phyloP scores from a whole-genome alignment of 2,329 filamentous ascomycete species.

The Fusarium poae region DNA sequence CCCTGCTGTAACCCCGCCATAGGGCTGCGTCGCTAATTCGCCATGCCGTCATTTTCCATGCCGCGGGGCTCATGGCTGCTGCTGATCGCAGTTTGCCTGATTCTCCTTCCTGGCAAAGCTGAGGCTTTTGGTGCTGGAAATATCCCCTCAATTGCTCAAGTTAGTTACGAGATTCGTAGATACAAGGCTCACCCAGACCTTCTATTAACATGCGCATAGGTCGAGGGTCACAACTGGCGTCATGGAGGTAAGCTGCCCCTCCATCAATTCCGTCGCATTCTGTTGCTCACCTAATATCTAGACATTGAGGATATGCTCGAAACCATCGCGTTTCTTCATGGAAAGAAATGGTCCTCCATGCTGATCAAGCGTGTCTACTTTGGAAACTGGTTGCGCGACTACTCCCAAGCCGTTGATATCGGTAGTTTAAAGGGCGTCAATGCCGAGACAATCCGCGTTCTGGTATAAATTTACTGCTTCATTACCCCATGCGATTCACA shows the following conservation, averaged over 20 bases:
- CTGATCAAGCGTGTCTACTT: slow-evolving; percentile 85
- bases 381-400: slow-evolving; percentile 89
- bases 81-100: slow-evolving; percentile 62
- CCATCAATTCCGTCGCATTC: slow-evolving; percentile 11
- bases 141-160: slow-evolving; percentile 73
- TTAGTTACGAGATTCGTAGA: slow-evolving; percentile 39
- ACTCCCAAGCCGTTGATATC: slow-evolving; percentile 86
- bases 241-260: slow-evolving; percentile 67
- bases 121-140: slow-evolving; percentile 78
- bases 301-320: slow-evolving; percentile 88
- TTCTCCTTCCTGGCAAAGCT: slow-evolving; percentile 68
- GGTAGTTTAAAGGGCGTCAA: slow-evolving; percentile 83
- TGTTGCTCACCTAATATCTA: slow-evolving; percentile 46
- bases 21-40: slow-evolving; percentile 45
- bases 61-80: slow-evolving; percentile 66
- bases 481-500: not conserved
- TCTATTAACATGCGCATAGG: slow-evolving; percentile 54
- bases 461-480: slow-evolving; percentile 59
- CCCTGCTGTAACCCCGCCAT: slow-evolving; percentile 38
- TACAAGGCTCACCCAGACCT: not conserved
- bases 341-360: slow-evolving; percentile 87
- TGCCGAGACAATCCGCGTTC: slow-evolving; percentile 80
- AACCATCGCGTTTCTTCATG: slow-evolving; percentile 79
- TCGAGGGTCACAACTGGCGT: slow-evolving; percentile 77
- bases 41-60: slow-evolving; percentile 63